phyloP scores from a whole-genome alignment of 2,329 filamentous ascomycete species.

The Diaporthe citriasiana region DNA sequence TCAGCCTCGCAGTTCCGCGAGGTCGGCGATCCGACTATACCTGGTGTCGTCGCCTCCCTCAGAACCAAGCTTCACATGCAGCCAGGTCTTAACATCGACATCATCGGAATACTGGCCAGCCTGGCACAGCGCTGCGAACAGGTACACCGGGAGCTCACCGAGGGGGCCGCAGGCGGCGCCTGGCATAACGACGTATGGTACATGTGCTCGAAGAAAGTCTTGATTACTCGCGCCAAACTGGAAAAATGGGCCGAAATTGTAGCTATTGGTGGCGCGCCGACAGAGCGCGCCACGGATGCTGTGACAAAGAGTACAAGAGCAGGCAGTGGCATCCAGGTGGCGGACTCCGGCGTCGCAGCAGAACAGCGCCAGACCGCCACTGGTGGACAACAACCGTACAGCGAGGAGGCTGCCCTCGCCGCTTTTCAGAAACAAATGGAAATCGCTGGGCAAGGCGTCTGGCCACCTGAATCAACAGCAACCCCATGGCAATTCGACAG shows the following conservation, averaged over 20 bases:
- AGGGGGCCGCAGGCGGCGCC: constrained; percentile 49
- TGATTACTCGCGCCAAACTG: constrained; percentile 61
- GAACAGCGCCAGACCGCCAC: neutral
- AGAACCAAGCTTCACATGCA: constrained; percentile 59
- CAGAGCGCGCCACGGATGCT: neutral
- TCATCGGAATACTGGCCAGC: constrained; percentile 57
- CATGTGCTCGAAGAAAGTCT: constrained; percentile 62
- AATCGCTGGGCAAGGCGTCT: constrained; percentile 15
- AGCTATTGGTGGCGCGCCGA: constrained; percentile 48
- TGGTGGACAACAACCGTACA: neutral
- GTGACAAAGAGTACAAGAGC: neutral
- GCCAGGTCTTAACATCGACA: constrained; percentile 60
- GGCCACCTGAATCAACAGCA: constrained; percentile 23
- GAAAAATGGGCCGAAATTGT: constrained; percentile 63
- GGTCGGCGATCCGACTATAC: constrained; percentile 55
- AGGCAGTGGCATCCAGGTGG: neutral
- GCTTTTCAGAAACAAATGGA: constrained; percentile 22
- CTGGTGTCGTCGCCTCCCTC: constrained; percentile 57
- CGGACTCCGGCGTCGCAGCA: neutral
- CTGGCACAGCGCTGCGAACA: constrained; percentile 60
- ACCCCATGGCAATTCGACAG: constrained; percentile 42
- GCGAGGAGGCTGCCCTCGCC: constrained; percentile 6
- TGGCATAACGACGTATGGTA: constrained; percentile 64
- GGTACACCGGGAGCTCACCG: constrained; percentile 55
- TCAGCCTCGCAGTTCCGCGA: constrained; percentile 45